Base-by-base conservation (phyloP, 176 grass and related monocot genomes). In the Oryza longistaminata region DNA sequence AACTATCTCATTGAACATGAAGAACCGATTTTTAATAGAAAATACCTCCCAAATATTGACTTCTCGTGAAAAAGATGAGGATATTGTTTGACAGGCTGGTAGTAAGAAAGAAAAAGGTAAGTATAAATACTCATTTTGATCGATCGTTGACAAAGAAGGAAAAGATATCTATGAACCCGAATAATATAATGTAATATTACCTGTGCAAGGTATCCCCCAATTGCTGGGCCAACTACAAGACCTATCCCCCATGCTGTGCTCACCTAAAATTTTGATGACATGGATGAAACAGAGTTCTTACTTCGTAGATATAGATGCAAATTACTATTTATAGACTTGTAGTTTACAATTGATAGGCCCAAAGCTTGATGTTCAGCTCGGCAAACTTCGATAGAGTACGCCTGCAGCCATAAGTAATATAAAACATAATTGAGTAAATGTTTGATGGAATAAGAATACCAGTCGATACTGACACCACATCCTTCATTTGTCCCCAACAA, bases 331-430 rank as follows among this genome's bases (percentile, higher is more conserved):
- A 19, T n/a, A 1, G 50, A 49, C 50, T 21, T 39, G 11, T 39
- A 64, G 11, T 43, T 75, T 91, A 97, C 94, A 52, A 90, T 79
- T 83, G 94, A 90, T 85, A 94, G 55, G 22, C 83, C 94, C 37
- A 97, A 27, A 70, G 92, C 90, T 87, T 94, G 90, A 53, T 97
- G 85, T 74, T 97, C 92, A 71, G 79, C 25, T 35, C 44, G 84
- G 66, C 92, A 92, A 68, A 97, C 88, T 94, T 97, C 94, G 49
- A 92, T 80, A 34, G 90, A 72, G 77, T 94, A 97, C 31, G 94
- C 92, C 94, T 97, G 85, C 68, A 69, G 22, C 14, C 50, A 7
- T 52, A 69, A 50, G 21, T 55, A 85, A 81, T 15, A 25, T 34
- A 40, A 25, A 11, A 29, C 9, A 74, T 61, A 34, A 74, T 74